Percentiles rank a stretch among this genome's conserved stretches.
These are phyloP conservation scores for Misopates orontium DNA, from an alignment of 257 asterid species.

Conservation along the genomic window DNA sequence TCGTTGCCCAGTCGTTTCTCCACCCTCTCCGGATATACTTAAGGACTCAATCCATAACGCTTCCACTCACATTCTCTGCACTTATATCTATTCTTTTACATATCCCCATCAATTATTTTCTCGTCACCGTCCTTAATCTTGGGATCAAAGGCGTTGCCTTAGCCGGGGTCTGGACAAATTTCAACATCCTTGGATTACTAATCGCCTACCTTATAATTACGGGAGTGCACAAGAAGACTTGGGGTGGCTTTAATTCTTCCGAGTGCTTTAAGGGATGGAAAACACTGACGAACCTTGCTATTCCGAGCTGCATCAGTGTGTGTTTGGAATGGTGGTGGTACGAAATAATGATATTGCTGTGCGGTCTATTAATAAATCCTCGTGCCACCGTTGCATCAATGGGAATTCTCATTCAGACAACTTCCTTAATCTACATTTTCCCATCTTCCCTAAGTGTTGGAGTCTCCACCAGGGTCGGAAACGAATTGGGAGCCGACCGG, in stretches of 20 bases:
- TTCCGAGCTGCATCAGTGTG: constrained; percentile 63
- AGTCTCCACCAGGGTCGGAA: constrained; percentile 59
- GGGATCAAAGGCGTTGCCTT: constrained; percentile 55
- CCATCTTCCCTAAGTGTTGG: constrained; percentile 61
- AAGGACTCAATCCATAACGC: constrained; percentile 49
- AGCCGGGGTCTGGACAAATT: constrained; percentile 55
- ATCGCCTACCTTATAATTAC: constrained; percentile 39
- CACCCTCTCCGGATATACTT: constrained; percentile 59
- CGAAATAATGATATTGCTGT: constrained; percentile 57
- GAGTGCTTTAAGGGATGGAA: constrained; percentile 44
- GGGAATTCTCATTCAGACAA: constrained; percentile 65
- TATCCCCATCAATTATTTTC: constrained; percentile 49
- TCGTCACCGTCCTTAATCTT: constrained; percentile 42
- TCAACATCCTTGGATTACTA: constrained; percentile 47
- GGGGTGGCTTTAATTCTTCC: constrained; percentile 32
- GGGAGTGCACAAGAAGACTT: constrained; percentile 37
- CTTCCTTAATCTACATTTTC: constrained; percentile 57
- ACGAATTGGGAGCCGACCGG: constrained; percentile 53
- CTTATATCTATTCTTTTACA: constrained; percentile 39
- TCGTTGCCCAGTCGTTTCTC: constrained; percentile 38
- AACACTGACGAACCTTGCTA: constrained; percentile 38
- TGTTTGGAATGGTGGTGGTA: constrained; percentile 78
- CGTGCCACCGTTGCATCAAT: constrained; percentile 58
- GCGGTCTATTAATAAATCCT: constrained; percentile 51
- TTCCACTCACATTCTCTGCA: constrained; percentile 55